Base-by-base conservation (phyloP, 257 asterid genomes). In the Przewalskia tangutica region DNA sequence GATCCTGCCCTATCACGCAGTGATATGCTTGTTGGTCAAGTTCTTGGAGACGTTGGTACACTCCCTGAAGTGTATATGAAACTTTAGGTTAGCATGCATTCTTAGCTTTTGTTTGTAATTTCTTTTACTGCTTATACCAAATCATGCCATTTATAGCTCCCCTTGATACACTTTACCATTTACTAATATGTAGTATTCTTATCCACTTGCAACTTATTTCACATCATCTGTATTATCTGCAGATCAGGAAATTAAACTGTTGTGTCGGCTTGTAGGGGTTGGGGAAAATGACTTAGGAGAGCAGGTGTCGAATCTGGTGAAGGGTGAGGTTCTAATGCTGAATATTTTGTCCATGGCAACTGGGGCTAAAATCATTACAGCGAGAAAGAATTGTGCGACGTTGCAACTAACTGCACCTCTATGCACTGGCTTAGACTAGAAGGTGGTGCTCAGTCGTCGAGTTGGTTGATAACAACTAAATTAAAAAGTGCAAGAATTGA, bases 341-440 rank as follows among this genome's bases (percentile, higher is more conserved):
- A 95, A 95, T 90, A 93, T 95, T 53, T 98, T 98, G 27, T 95
- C 99, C 36, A 93, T 95, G 99, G 91, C 98, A 3, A 93, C 98
- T 0, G 98, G 99, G 8, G 98, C 97, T 13, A 93, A 97, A 23
- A 95, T 93, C 11, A 58, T 93, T 18, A 97, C 95, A 3, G 96
- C 90, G 14, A 93, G 86, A 90, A 92, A 92, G 46, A 97, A 90
- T 4, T 91, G 91, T 42, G 98, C 95, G 0, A 92, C 90, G 73
- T 89, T 95, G 78, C 97, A 93, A 83, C 92, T 95, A 36, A 93
- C 98, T 0, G 91, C 98, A 40, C 99, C 97, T 0, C 97, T 95
- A 77, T 93, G 99, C 91, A 95, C 99, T 63, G 89, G 97, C 88
- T 87, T 88, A 81, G 97, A 94, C 2, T 97, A 95, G 86, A 95